These are phyloP conservation scores for Nematodospora anomalae DNA, from an alignment of 1,139 yeast genomes.

Conservation along the genomic window DNA sequence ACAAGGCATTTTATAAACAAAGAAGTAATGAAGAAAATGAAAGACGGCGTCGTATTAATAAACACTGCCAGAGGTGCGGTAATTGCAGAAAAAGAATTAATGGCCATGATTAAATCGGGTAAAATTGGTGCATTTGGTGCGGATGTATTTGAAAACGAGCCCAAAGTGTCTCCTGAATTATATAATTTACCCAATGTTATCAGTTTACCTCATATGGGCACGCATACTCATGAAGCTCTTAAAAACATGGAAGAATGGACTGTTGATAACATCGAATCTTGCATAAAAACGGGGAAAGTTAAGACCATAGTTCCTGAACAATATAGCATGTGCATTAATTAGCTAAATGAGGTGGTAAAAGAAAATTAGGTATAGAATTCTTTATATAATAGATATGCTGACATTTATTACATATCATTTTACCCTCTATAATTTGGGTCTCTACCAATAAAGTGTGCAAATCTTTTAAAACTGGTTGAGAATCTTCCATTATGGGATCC, in stretches of 20 bases:
- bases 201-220: conserved; percentile 81
- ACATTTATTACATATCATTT: conserved; percentile 85
- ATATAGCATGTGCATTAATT: conserved; percentile 16
- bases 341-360: conserved; percentile 84
- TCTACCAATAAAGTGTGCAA: conserved; percentile 78
- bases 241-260: conserved; percentile 58
- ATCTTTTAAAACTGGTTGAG: conserved; percentile 63
- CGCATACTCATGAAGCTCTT: conserved; percentile 62
- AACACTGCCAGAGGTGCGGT: conserved; percentile 78
- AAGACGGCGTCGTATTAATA: conserved; percentile 61
- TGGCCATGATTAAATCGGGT: conserved; percentile 62
- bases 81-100: conserved; percentile 64
- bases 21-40: conserved; percentile 55
- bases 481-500: conserved; percentile 57
- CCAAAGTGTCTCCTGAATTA: conserved; percentile 61
- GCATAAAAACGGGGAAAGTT: conserved; percentile 59
- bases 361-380: conserved; percentile 90
- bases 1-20: conserved; percentile 61
- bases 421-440: conserved; percentile 83
- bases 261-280: conserved; percentile 45
- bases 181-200: conserved; percentile 57
- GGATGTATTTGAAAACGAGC: conserved; percentile 87
- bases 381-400: conserved; percentile 86
- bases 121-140: conserved; percentile 73
- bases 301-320: conserved; percentile 70